Evolutionary conservation across 768 basidiomycete genomes (phyloP).

Genomic region (Russula earlei): DNA sequence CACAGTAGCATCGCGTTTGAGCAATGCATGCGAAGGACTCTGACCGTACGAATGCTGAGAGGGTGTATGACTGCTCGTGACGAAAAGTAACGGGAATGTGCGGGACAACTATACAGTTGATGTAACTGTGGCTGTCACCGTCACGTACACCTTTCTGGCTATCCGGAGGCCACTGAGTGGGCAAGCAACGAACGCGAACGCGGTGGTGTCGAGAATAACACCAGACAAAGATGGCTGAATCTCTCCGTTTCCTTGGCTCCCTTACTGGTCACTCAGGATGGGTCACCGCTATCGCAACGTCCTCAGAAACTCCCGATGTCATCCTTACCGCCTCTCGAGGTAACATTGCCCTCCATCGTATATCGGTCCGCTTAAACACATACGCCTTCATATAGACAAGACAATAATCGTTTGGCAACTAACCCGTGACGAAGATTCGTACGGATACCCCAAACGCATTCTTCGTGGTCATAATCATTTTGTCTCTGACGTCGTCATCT

Average conservation of each 20-base stretch:
- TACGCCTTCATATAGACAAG: slow-evolving; percentile 60
- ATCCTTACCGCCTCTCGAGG: slow-evolving; percentile 97
- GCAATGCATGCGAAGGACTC: too few species aligned
- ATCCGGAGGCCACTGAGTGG: neutral
- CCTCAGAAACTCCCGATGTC: slow-evolving; percentile 98
- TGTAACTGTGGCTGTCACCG: slow-evolving; percentile 20
- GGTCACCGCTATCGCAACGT: slow-evolving; percentile 98
- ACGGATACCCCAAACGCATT: slow-evolving; percentile 95
- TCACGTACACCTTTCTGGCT: neutral
- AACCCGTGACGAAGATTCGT: slow-evolving; percentile 83
- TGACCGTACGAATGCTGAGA: too few species aligned
- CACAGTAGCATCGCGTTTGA: too few species aligned
- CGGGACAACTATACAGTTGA: slow-evolving; percentile 18
- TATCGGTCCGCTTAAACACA: slow-evolving; percentile 19
- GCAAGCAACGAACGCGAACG: neutral
- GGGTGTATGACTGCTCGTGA: too few species aligned
- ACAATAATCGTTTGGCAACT: slow-evolving; percentile 99
- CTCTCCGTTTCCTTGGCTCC: slow-evolving; percentile 53
- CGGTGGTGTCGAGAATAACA: neutral
- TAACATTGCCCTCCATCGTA: slow-evolving; percentile 30
- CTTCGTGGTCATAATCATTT: slow-evolving; percentile 99
- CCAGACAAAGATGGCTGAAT: slow-evolving; percentile 18
- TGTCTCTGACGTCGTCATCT: slow-evolving; percentile 97
- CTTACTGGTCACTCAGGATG: slow-evolving; percentile 92
- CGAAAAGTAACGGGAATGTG: neutral